These are phyloP conservation scores for Ustilago hordei DNA, from an alignment of 1,284 basidiomycete genomes.

Conservation along the genomic window DNA sequence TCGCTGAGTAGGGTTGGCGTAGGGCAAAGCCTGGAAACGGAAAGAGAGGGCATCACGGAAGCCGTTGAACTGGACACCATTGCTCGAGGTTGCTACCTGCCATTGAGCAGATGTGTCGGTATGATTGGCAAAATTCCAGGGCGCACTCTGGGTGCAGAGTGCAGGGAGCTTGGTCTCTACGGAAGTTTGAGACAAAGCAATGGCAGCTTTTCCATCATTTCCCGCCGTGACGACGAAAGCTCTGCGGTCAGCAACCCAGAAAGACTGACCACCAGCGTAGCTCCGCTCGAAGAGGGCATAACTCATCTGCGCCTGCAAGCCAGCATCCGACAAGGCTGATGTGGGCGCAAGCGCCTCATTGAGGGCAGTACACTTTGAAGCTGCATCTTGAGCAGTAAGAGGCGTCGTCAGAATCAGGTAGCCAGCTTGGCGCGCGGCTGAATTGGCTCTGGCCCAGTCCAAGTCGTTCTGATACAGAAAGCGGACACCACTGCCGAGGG, in stretches of 20 bases:
- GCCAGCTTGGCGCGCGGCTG: conserved; percentile 38
- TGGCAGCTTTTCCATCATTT: background rate
- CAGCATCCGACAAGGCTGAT: conserved; percentile 18
- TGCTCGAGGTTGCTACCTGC: conserved; percentile 27
- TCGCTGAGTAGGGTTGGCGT: conserved; percentile 38
- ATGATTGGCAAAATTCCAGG: conserved; percentile 25
- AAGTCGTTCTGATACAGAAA: conserved; percentile 61
- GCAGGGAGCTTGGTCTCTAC: conserved; percentile 22
- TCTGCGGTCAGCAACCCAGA: conserved; percentile 24
- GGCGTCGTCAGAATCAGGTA: conserved; percentile 44
- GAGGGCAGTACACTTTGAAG: conserved; percentile 33
- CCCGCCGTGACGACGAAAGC: conserved; percentile 11
- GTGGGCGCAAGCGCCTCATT: conserved; percentile 42
- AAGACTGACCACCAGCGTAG: conserved; percentile 27
- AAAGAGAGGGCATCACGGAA: conserved; percentile 47
- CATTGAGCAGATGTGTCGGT: conserved; percentile 35
- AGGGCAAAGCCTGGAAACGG: conserved; percentile 43
- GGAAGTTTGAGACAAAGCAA: conserved; percentile 9
- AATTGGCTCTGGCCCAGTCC: conserved; percentile 39
- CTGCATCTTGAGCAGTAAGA: conserved; percentile 33
- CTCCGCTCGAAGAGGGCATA: conserved; percentile 24
- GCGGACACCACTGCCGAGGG: conserved; percentile 28
- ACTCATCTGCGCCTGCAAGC: conserved; percentile 39
- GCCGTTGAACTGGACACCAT: conserved; percentile 36
- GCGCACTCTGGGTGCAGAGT: conserved; percentile 43